phyloP scores from a whole-genome alignment of 345 rosid species.

The Conringia planisiliqua region DNA sequence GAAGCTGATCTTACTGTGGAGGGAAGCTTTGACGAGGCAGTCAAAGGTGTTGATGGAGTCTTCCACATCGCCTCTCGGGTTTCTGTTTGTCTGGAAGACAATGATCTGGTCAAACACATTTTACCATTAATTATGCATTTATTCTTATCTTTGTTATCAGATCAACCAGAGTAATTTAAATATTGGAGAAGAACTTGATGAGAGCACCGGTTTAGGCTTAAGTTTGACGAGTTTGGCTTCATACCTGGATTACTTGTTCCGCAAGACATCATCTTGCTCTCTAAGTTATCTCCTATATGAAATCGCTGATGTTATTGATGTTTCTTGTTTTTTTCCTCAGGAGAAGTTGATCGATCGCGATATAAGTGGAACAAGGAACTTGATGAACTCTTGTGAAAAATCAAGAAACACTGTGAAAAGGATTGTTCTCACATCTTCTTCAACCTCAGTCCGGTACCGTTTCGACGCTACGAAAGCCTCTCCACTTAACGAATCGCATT shows the following conservation, averaged over 20 bases:
- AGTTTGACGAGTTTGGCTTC: not conserved
- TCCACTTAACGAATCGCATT: slow-evolving; percentile 71
- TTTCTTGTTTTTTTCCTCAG: not conserved
- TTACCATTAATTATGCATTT: not conserved
- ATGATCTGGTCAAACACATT: not conserved
- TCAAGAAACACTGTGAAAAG: slow-evolving; percentile 42
- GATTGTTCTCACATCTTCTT: slow-evolving; percentile 77
- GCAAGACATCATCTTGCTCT: not conserved
- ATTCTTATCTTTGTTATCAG: not conserved
- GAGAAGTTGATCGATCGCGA: slow-evolving; percentile 41
- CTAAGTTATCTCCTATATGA: not conserved
- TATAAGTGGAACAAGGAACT: slow-evolving; percentile 62
- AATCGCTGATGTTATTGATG: not conserved
- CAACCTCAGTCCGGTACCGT: slow-evolving; percentile 61
- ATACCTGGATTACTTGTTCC: not conserved
- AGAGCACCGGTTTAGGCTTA: not conserved
- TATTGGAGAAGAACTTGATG: no score
- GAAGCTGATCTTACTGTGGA: slow-evolving; percentile 58
- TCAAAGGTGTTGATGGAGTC: slow-evolving; percentile 64
- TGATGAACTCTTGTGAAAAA: slow-evolving; percentile 49
- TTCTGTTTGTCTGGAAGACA: not conserved
- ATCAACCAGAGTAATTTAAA: no score
- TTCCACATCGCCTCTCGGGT: slow-evolving; percentile 77
- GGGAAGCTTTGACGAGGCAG: slow-evolving; percentile 69
- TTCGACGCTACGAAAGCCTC: slow-evolving; percentile 45